These are phyloP conservation scores for Rauvolfia tetraphylla DNA, from an alignment of 257 asterid species.

Conservation along the genomic window DNA sequence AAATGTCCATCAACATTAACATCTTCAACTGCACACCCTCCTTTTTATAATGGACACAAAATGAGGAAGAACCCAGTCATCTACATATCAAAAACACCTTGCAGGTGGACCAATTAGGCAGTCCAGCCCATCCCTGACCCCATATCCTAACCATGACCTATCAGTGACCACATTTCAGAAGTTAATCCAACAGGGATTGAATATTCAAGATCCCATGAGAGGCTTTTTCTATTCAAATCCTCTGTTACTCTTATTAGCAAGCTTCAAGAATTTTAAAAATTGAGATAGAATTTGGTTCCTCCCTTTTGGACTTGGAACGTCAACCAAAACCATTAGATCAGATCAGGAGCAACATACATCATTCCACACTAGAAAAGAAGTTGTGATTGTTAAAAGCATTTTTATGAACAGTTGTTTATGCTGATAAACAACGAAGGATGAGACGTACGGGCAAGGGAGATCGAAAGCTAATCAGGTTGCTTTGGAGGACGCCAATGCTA, in stretches of 20 bases:
- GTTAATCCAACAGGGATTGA: slow-evolving; percentile 8
- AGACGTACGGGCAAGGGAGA: slow-evolving; percentile 76
- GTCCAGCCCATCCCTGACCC: slow-evolving; percentile 39
- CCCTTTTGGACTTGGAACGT: too few species aligned
- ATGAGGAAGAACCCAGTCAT: slow-evolving; percentile 1
- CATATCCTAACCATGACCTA: slow-evolving; percentile 24
- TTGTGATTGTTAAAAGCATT: background rate
- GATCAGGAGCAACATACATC: too few species aligned
- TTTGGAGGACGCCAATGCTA: slow-evolving; percentile 92
- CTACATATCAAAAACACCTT: slow-evolving; percentile 12
- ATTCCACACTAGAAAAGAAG: background rate
- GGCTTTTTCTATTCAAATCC: background rate
- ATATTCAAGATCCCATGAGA: slow-evolving; percentile 15
- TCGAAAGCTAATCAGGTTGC: slow-evolving; percentile 62
- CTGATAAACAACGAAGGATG: background rate
- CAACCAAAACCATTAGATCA: background rate
- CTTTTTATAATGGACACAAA: background rate
- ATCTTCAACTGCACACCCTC: slow-evolving; percentile 15
- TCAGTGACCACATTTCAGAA: slow-evolving; percentile 11
- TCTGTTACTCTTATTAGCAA: slow-evolving; percentile 2
- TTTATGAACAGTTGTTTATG: background rate
- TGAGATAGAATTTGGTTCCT: background rate
- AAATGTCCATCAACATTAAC: slow-evolving; percentile 32
- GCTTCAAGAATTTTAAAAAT: background rate
- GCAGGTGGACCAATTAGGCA: slow-evolving; percentile 39